A percentile compares a stretch with the other conserved stretches of the same genome.
These are phyloP conservation scores for Cyanidium caldarium DNA, from an alignment of 23 red algal genomes.

Conservation along the genomic window DNA sequence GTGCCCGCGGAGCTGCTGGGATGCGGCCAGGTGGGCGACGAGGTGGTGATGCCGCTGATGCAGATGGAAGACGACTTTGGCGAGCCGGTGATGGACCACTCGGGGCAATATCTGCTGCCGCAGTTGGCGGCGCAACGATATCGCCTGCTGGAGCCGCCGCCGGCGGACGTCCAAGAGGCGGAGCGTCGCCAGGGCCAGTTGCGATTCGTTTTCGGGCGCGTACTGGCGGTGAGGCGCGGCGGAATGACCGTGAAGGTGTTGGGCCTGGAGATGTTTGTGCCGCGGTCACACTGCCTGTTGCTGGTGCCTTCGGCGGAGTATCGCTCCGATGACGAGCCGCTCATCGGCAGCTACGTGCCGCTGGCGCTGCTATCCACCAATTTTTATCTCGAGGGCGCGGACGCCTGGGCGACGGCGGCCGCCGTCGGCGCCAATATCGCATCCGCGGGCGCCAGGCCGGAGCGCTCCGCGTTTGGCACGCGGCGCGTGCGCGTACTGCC, in stretches of 20 bases:
- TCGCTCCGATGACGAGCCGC: constrained; percentile 9
- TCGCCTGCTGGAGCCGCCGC: neutral
- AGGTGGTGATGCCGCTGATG: constrained; percentile 41
- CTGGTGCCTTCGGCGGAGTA: too few relatives aligned
- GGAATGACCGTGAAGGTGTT: constrained; percentile 41
- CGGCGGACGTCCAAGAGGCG: neutral
- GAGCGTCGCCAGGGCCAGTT: neutral
- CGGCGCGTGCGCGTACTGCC: constrained; percentile 23
- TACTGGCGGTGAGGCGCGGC: constrained; percentile 24
- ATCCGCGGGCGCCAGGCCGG: neutral
- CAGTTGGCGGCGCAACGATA: neutral
- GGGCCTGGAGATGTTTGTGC: constrained; percentile 36
- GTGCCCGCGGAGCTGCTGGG: constrained; percentile 37
- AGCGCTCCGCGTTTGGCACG: neutral
- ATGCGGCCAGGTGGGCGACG: constrained; percentile 29
- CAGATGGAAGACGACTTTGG: constrained; percentile 64
- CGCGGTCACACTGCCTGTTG: constrained; percentile 38
- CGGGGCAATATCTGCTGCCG: neutral
- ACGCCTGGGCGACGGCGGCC: neutral
- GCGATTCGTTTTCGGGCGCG: constrained; percentile 37
- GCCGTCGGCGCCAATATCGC: neutral
- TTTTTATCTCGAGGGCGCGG: neutral
- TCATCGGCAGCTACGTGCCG: constrained; percentile 54
- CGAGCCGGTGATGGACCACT: constrained; percentile 65
- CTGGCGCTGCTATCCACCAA: constrained; percentile 30